A percentile compares a stretch with the other conserved stretches of the same genome.
Evolutionary conservation across 352 stramenopile species (phyloP).

Genomic region (Phytophthora niederhauseri): DNA sequence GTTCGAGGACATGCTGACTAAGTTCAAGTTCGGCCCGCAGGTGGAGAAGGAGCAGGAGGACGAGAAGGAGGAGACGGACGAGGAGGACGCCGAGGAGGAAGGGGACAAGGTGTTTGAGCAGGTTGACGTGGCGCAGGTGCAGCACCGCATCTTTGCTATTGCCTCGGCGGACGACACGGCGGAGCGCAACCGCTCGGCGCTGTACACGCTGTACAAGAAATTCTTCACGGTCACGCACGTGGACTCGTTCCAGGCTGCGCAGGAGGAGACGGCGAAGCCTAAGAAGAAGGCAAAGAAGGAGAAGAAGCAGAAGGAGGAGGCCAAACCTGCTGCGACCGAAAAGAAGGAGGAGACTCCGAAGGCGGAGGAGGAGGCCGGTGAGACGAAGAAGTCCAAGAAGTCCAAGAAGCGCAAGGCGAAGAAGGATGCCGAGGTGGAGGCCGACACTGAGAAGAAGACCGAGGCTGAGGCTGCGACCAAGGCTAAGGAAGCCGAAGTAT

Average conservation of each 20-base stretch:
- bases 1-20: slow-evolving; percentile 68
- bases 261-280: slow-evolving; percentile 45
- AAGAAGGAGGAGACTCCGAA: slow-evolving; percentile 15
- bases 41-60: slow-evolving; percentile 39
- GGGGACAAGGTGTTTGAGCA: slow-evolving; percentile 64
- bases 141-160: slow-evolving; percentile 84
- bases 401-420: slow-evolving; percentile 51
- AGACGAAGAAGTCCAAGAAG: slow-evolving; percentile 58
- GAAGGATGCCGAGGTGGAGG: slow-evolving; percentile 28
- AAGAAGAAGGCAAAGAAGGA: slow-evolving; percentile 34
- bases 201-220: slow-evolving; percentile 83
- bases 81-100: slow-evolving; percentile 54
- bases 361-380: slow-evolving; percentile 16
- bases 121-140: slow-evolving; percentile 65
- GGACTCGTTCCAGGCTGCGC: slow-evolving; percentile 70
- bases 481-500: slow-evolving; percentile 42
- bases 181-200: slow-evolving; percentile 75
- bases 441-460: slow-evolving; percentile 40
- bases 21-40: slow-evolving; percentile 74
- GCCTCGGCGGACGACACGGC: slow-evolving; percentile 75
- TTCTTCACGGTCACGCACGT: slow-evolving; percentile 75
- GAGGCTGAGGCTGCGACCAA: background rate
- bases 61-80: slow-evolving; percentile 49
- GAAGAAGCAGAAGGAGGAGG: slow-evolving; percentile 59
- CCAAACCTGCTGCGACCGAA: slow-evolving; percentile 21